These are phyloP conservation scores for Elsinoe ampelina DNA, from an alignment of 2,329 filamentous ascomycete genomes.

Conservation along the genomic window DNA sequence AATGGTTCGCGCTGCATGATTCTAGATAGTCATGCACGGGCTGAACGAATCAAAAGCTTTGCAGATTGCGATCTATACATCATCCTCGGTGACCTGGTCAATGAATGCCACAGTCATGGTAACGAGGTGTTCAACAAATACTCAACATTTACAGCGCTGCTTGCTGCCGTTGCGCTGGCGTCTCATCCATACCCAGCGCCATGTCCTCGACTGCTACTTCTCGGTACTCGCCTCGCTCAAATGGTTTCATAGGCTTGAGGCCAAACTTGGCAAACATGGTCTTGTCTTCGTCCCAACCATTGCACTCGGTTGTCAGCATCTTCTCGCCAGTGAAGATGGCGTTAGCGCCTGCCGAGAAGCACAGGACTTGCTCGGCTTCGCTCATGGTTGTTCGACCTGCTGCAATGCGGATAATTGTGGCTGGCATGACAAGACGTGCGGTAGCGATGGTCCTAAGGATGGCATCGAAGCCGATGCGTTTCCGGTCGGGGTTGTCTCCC, in stretches of 20 bases:
- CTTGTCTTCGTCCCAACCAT: constrained; percentile 81
- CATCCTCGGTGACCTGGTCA: neutral
- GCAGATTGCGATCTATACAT: neutral
- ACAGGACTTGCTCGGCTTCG: constrained; percentile 81
- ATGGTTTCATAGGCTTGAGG: constrained; percentile 59
- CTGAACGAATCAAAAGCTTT: neutral
- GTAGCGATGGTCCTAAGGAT: constrained; percentile 77
- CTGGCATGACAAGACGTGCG: constrained; percentile 71
- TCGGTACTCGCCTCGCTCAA: constrained; percentile 27
- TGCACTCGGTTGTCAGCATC: constrained; percentile 88
- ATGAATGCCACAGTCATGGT: neutral
- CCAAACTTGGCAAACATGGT: constrained; percentile 79
- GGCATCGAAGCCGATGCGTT: constrained; percentile 65
- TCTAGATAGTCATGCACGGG: neutral
- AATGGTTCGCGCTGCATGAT: neutral
- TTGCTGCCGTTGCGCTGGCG: constrained; percentile 3
- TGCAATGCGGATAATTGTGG: constrained; percentile 77
- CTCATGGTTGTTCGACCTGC: constrained; percentile 75
- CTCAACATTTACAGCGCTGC: neutral
- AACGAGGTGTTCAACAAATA: neutral
- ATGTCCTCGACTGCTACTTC: constrained; percentile 17
- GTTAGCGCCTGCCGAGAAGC: constrained; percentile 85
- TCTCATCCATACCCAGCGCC: constrained; percentile 1
- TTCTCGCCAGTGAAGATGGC: constrained; percentile 94
- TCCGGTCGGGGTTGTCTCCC: constrained; percentile 46